These are phyloP conservation scores for Immersiporthe knoxdaviesiana DNA, from an alignment of 2,329 filamentous ascomycete genomes.

Conservation along the genomic window DNA sequence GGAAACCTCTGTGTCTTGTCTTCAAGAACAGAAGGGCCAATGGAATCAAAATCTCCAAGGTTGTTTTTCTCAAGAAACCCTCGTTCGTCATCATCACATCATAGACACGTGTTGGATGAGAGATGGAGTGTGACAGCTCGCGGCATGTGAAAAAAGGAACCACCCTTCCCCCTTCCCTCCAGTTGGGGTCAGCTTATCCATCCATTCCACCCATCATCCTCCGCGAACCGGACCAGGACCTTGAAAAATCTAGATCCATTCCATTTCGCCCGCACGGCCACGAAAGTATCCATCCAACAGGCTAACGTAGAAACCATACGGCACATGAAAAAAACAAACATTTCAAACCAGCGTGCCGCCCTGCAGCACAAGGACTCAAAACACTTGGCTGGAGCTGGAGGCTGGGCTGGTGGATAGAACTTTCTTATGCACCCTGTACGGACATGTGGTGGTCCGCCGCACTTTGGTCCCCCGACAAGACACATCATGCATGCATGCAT, in stretches of 20 bases:
- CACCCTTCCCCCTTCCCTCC: too few relatives aligned
- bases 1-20: neutral
- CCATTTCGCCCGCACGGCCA: too few relatives aligned
- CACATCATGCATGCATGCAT: neutral
- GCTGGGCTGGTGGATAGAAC: neutral
- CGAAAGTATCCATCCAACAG: too few relatives aligned
- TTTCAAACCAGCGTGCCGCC: neutral
- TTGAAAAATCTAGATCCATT: neutral
- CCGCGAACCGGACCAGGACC: too few relatives aligned
- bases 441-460: neutral
- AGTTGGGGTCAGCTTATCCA: slow-evolving; percentile 2
- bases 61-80: neutral
- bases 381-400: neutral
- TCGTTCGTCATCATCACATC: slow-evolving; percentile 10
- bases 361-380: neutral
- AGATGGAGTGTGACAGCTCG: slow-evolving; percentile 3
- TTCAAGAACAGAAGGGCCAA: slow-evolving; percentile 3
- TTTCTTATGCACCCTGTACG: neutral
- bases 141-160: slow-evolving; percentile 7
- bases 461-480: neutral
- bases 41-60: neutral
- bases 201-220: neutral
- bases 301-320: neutral
- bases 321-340: neutral
- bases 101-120: slow-evolving; percentile 23